A percentile compares a stretch with the other conserved stretches of the same genome.
Conservation (phyloP, 73 alveolate genomes). For the Stentor roeselii region DNA sequence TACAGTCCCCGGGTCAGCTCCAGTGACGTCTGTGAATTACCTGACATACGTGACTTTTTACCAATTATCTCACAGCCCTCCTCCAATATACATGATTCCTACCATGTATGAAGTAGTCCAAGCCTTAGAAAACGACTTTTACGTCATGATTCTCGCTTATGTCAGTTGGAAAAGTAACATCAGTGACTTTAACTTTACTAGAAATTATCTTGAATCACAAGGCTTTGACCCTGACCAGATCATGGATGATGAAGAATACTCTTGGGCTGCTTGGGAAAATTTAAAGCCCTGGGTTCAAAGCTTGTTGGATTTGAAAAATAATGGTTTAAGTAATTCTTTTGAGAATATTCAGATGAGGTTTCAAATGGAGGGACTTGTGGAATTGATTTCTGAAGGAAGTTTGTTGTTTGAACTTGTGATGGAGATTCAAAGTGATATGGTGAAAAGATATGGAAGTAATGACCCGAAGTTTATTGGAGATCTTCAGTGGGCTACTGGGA, state of each 20-base stretch:
- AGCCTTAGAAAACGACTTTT: constrained; percentile 21
- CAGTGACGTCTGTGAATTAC: not conserved
- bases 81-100: constrained; percentile 7
- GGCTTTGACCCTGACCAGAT: not conserved
- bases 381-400: no score
- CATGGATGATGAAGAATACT: not conserved
- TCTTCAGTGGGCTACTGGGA: constrained; percentile 12
- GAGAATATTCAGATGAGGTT: not conserved
- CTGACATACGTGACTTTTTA: not conserved
- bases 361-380: not conserved
- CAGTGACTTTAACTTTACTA: no score
- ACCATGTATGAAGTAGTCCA: not conserved
- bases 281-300: not conserved
- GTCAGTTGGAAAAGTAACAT: not conserved
- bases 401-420: not conserved
- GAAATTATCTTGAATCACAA: not conserved
- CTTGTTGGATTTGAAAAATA: not conserved
- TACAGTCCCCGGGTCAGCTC: not conserved
- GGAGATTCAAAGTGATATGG: not conserved
- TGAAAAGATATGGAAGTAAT: not conserved
- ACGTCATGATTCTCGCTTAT: not conserved
- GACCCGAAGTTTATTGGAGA: not conserved
- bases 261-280: not conserved
- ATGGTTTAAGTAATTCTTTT: not conserved
- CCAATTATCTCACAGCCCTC: not conserved